Conservation (phyloP, 2,329 filamentous ascomycete genomes). For the Cercospora citrullina region DNA sequence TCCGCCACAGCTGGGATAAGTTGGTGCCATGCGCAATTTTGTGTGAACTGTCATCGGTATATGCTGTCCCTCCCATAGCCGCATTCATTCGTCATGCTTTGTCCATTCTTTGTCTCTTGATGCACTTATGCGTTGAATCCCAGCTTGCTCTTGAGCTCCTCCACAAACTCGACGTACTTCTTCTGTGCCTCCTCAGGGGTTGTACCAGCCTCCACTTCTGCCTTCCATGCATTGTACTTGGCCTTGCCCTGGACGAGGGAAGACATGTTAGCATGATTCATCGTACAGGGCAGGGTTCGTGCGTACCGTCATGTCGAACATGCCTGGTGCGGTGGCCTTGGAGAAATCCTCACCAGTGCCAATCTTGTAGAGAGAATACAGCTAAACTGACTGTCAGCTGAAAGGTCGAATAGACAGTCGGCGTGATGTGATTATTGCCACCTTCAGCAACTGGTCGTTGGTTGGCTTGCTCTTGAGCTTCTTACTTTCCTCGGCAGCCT, state of each 20-base stretch:
- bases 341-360: constrained; percentile 42
- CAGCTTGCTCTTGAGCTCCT: constrained; percentile 68
- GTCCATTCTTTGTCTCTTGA: not conserved
- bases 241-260: constrained; percentile 55
- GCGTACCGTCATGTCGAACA: constrained; percentile 69
- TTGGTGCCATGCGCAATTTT: not conserved
- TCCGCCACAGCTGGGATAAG: not conserved
- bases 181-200: constrained; percentile 69
- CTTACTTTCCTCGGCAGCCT: constrained; percentile 66
- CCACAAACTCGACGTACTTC: constrained; percentile 71
- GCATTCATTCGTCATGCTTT: constrained; percentile 1
- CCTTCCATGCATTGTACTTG: constrained; percentile 78
- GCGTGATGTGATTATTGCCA: constrained; percentile 28
- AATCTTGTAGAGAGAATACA: constrained; percentile 53
- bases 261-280: not conserved
- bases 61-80: not conserved
- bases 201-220: constrained; percentile 63
- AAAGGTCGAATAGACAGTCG: not conserved
- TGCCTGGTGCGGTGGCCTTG: constrained; percentile 56
- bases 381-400: constrained; percentile 42
- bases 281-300: too few relatives aligned
- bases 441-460: constrained; percentile 65
- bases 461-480: constrained; percentile 66
- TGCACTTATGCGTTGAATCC: constrained; percentile 61
- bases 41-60: not conserved